Conservation (phyloP, 345 rosid species). For the Salix koriyanagi region DNA sequence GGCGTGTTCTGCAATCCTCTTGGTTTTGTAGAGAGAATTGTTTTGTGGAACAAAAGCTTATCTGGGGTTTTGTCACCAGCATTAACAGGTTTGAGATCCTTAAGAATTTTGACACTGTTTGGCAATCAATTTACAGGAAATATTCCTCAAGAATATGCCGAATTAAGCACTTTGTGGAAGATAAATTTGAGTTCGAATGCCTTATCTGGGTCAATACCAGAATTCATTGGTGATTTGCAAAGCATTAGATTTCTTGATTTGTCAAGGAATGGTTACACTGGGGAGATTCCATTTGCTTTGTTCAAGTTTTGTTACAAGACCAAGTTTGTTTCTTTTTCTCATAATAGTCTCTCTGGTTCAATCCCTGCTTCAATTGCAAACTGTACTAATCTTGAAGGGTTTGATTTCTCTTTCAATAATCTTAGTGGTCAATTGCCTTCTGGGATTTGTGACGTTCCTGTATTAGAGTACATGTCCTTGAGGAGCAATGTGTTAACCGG, state of each 20-base stretch:
- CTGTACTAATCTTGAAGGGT: constrained; percentile 67
- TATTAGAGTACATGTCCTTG: constrained; percentile 55
- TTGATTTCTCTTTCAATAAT: constrained; percentile 76
- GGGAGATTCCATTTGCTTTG: constrained; percentile 63
- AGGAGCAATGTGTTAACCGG: constrained; percentile 66
- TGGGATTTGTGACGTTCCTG: constrained; percentile 54
- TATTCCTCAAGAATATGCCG: constrained; percentile 63
- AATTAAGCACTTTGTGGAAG: constrained; percentile 71
- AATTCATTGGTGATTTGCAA: constrained; percentile 73
- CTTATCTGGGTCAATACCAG: constrained; percentile 81
- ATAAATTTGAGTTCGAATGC: constrained; percentile 91
- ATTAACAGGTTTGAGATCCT: constrained; percentile 60
- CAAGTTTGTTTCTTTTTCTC: constrained; percentile 70
- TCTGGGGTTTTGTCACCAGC: constrained; percentile 63
- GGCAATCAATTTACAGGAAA: constrained; percentile 83
- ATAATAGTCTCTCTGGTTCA: constrained; percentile 63
- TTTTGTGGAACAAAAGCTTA: constrained; percentile 80
- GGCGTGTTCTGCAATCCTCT: constrained; percentile 70
- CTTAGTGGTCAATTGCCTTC: constrained; percentile 66
- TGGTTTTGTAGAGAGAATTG: constrained; percentile 78
- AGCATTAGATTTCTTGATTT: constrained; percentile 85
- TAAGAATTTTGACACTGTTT: constrained; percentile 81
- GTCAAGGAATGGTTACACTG: constrained; percentile 66
- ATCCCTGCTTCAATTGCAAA: constrained; percentile 66
- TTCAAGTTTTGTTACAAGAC: constrained; percentile 70